Conservation (phyloP, 768 basidiomycete genomes). For the Rossbeevera mucosa region DNA sequence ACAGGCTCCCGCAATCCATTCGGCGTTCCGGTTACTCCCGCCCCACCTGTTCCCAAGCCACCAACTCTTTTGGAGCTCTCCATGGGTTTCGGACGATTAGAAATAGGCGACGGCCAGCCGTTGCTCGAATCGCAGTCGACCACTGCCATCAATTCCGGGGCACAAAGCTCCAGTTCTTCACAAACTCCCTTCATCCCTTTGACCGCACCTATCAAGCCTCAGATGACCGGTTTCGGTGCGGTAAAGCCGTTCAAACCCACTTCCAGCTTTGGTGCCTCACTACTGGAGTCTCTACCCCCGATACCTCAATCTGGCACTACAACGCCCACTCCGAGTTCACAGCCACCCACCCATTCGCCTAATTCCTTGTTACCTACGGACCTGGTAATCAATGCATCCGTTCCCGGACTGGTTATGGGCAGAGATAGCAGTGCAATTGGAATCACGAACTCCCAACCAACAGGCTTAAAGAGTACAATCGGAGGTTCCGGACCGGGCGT, state of each 20-base stretch:
- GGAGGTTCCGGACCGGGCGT: constrained; percentile 37
- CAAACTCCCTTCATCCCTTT: constrained; percentile 33
- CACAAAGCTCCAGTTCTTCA: constrained; percentile 31
- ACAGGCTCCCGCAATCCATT: constrained; percentile 97
- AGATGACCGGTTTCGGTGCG: constrained; percentile 51
- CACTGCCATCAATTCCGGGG: constrained; percentile 27
- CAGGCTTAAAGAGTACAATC: constrained; percentile 16
- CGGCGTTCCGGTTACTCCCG: constrained; percentile 60
- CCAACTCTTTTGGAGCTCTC: constrained; percentile 82
- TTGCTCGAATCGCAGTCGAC: constrained; percentile 27
- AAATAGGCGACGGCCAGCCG: constrained; percentile 26
- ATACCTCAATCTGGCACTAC: constrained; percentile 56
- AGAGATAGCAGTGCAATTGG: constrained; percentile 21
- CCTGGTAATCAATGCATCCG: constrained; percentile 8
- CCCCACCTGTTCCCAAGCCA: constrained; percentile 65
- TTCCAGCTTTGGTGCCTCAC: constrained; percentile 71
- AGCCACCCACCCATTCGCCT: constrained; percentile 9
- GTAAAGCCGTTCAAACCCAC: constrained; percentile 81
- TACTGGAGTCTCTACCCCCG: constrained; percentile 71
- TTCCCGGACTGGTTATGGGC: constrained; percentile 5
- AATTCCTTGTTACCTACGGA: constrained; percentile 27
- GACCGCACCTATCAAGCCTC: constrained; percentile 35
- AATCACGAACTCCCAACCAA: constrained; percentile 35
- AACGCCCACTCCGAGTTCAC: constrained; percentile 37
- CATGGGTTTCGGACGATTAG: constrained; percentile 38